Percentiles rank a stretch among this genome's conserved stretches.
Evolutionary conservation across 176 grass and related monocot species (phyloP).

Genomic region (Themeda triandra): DNA sequence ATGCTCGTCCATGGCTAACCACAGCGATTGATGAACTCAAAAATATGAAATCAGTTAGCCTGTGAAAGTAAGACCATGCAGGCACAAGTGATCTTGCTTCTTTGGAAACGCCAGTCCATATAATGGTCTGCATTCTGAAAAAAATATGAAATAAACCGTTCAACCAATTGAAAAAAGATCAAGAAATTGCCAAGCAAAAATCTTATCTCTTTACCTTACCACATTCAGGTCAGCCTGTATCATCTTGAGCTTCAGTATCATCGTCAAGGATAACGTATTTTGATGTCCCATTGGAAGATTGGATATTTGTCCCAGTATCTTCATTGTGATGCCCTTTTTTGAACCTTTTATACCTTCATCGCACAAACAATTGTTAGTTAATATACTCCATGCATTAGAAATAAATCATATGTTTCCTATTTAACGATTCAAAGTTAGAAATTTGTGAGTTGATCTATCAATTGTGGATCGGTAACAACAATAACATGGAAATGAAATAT

Average conservation of each 20-base stretch:
- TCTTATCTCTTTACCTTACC: background rate
- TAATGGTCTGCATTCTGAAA: constrained; percentile 18
- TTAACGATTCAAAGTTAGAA: constrained; percentile 18
- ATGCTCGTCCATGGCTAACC: constrained; percentile 9
- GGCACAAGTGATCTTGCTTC: constrained; percentile 8
- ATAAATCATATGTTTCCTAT: background rate
- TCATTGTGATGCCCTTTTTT: constrained; percentile 48
- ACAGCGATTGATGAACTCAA: background rate
- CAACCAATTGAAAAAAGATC: background rate
- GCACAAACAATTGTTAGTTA: constrained; percentile 26
- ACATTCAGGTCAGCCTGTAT: constrained; percentile 39
- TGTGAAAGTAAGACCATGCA: constrained; percentile 16
- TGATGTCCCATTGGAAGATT: constrained; percentile 41
- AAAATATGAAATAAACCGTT: background rate
- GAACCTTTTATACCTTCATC: constrained; percentile 68
- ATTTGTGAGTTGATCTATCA: background rate
- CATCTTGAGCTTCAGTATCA: constrained; percentile 50
- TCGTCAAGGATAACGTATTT: constrained; percentile 96
- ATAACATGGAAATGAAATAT: background rate
- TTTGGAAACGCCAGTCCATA: background rate
- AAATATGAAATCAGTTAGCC: background rate
- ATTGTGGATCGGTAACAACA: background rate
- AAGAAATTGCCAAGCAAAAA: background rate
- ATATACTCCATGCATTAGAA: constrained; percentile 11
- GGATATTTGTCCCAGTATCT: constrained; percentile 36